Percentiles rank a stretch among this genome's conserved stretches.
phyloP scores from a whole-genome alignment of 2,329 filamentous ascomycete species.

The Pseudocercospora eumusae region DNA sequence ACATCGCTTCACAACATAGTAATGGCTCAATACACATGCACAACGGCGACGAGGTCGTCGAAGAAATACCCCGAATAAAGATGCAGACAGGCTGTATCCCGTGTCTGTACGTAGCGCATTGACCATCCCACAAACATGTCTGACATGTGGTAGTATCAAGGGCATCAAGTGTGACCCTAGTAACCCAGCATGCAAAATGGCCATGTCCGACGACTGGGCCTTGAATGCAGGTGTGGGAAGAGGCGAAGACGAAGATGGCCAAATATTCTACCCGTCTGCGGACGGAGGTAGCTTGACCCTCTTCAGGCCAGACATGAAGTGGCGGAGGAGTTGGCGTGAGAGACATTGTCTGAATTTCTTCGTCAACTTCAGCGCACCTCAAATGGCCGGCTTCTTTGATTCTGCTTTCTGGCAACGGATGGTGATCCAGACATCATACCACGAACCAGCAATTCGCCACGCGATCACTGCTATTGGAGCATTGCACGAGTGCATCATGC shows the following conservation, averaged over 20 bases:
- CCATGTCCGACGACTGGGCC: constrained; percentile 37
- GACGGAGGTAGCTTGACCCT: constrained; percentile 24
- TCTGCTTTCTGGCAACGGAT: constrained; percentile 39
- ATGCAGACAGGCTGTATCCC: constrained; percentile 40
- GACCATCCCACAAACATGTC: not conserved
- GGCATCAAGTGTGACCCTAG: constrained; percentile 35
- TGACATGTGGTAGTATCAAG: constrained; percentile 31
- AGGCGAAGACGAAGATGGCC: constrained; percentile 26
- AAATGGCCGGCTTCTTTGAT: constrained; percentile 41
- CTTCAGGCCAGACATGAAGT: constrained; percentile 35
- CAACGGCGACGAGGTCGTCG: constrained; percentile 24
- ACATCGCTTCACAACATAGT: constrained; percentile 21
- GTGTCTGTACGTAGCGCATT: constrained; percentile 33
- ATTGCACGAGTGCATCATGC: constrained; percentile 39
- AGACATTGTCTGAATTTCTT: constrained; percentile 40
- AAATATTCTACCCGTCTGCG: constrained; percentile 13
- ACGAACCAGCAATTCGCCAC: constrained; percentile 39
- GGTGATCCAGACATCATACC: constrained; percentile 39
- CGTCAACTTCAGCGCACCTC: constrained; percentile 43
- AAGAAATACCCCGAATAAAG: constrained; percentile 27
- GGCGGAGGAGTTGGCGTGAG: constrained; percentile 39
- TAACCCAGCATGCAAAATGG: constrained; percentile 33
- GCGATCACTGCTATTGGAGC: constrained; percentile 40
- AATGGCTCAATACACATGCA: constrained; percentile 13
- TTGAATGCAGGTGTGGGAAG: constrained; percentile 28